These are phyloP conservation scores for Tetraselmis chui DNA, from an alignment of 139 green algal species.

Conservation along the genomic window DNA sequence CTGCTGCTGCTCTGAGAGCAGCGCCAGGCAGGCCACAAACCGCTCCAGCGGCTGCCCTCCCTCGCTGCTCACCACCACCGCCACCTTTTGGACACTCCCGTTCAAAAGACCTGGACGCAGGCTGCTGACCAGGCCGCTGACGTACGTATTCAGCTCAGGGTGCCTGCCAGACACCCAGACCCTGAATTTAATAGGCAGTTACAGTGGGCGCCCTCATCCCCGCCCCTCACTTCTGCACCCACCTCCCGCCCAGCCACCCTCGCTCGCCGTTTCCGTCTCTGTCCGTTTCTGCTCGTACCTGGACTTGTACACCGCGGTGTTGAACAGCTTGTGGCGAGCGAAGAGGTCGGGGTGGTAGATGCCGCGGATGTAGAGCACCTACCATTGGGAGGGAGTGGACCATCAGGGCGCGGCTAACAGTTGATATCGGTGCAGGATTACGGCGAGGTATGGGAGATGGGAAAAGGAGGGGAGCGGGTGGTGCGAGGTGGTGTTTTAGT, in stretches of 20 bases:
- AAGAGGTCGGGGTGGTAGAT: slow-evolving; percentile 39
- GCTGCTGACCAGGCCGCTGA: slow-evolving; percentile 15
- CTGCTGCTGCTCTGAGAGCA: slow-evolving; percentile 12
- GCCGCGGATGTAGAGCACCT: slow-evolving; percentile 33
- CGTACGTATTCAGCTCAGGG: slow-evolving; percentile 36
- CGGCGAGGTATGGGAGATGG: no score
- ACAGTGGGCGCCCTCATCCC: no score
- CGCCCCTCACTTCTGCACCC: no score
- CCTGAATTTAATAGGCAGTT: no score
- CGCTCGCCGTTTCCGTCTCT: no score
- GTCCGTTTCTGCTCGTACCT: no score
- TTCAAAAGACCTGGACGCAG: slow-evolving; percentile 11
- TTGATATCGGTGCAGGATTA: no score
- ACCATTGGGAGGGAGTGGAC: no score
- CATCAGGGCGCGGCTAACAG: no score
- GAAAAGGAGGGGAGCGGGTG: neutral
- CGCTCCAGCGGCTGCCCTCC: slow-evolving; percentile 24
- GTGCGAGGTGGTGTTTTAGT: no score
- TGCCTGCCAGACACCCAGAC: slow-evolving; percentile 12
- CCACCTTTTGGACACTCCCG: slow-evolving; percentile 27
- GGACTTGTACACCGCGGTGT: slow-evolving; percentile 26
- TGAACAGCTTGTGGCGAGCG: slow-evolving; percentile 30
- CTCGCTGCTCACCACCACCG: slow-evolving; percentile 19
- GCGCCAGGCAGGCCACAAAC: slow-evolving; percentile 27
- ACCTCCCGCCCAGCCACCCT: no score